Conservation (phyloP, 2,329 filamentous ascomycete genomes). For the Fusarium chaquense region DNA sequence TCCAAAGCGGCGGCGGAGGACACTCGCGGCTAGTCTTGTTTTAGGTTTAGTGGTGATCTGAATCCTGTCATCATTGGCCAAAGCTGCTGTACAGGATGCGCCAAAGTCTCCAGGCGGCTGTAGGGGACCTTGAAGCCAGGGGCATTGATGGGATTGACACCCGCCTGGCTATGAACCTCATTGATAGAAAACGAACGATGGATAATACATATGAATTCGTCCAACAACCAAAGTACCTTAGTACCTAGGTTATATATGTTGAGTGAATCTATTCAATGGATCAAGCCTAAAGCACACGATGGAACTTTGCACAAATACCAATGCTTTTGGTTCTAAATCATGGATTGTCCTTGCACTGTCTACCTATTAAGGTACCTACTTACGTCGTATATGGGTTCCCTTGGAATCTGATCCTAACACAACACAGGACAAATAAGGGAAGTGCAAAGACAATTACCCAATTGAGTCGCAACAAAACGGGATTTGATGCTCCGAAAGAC, state of each 20-base stretch:
- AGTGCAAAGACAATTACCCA: slow-evolving; percentile 31
- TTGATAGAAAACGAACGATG: background rate
- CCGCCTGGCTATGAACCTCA: slow-evolving; percentile 8
- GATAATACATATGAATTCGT: background rate
- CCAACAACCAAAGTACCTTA: background rate
- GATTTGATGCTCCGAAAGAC: slow-evolving; percentile 33
- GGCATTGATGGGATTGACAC: slow-evolving; percentile 15
- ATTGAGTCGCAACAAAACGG: slow-evolving; percentile 35
- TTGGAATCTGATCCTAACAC: background rate
- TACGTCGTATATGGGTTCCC: background rate
- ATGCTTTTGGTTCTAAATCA: background rate
- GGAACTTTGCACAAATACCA: background rate
- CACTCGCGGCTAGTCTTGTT: slow-evolving; percentile 25
- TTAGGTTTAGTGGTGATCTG: background rate
- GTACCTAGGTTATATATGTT: background rate
- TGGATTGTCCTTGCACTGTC: background rate
- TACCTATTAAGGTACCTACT: background rate
- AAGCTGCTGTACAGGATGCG: slow-evolving; percentile 27
- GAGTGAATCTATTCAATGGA: slow-evolving; percentile 2
- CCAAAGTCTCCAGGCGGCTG: slow-evolving; percentile 36
- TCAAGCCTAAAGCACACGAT: background rate
- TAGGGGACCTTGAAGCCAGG: slow-evolving; percentile 30
- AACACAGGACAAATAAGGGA: slow-evolving; percentile 12
- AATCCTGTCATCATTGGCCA: slow-evolving; percentile 21
- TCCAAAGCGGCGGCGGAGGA: slow-evolving; percentile 31